These are phyloP conservation scores for Ostreobium quekettii DNA, from an alignment of 139 green algal species.

Conservation along the genomic window DNA sequence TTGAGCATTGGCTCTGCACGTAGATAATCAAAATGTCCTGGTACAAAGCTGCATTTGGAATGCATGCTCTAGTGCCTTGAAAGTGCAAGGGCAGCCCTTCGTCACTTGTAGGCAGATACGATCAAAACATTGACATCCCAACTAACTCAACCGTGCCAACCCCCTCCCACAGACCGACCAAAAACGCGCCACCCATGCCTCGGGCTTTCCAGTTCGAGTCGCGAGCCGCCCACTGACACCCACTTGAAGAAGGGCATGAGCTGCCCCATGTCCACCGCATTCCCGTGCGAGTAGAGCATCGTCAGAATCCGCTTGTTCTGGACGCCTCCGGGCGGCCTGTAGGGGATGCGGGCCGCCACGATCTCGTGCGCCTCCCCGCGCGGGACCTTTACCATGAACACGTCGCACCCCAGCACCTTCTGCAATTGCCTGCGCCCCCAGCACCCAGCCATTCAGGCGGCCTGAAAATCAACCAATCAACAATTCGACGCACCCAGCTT, in stretches of 20 bases:
- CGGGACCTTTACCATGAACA: background rate
- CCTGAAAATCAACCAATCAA: too few species aligned
- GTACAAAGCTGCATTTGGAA: too few species aligned
- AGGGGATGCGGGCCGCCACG: constrained; percentile 5
- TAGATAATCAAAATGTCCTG: too few species aligned
- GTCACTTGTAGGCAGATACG: too few species aligned
- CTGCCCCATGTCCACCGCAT: constrained; percentile 85
- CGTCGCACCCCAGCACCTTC: constrained; percentile 14
- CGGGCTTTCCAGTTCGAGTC: background rate
- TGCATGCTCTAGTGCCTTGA: too few species aligned
- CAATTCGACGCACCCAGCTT: too few species aligned
- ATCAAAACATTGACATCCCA: too few species aligned
- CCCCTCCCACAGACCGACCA: background rate
- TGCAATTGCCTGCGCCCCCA: constrained; percentile 5
- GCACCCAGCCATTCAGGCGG: too few species aligned
- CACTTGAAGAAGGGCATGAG: constrained; percentile 76
- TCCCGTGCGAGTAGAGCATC: constrained; percentile 85
- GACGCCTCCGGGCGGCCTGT: constrained; percentile 9
- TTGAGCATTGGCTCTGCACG: too few species aligned
- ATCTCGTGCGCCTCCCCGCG: background rate
- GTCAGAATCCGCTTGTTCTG: constrained; percentile 32
- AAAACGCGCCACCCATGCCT: background rate
- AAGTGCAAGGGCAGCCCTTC: too few species aligned
- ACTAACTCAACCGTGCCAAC: background rate
- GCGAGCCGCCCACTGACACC: background rate